Conservation (phyloP, 352 stramenopile genomes). For the Elongisporangium anandrum region DNA sequence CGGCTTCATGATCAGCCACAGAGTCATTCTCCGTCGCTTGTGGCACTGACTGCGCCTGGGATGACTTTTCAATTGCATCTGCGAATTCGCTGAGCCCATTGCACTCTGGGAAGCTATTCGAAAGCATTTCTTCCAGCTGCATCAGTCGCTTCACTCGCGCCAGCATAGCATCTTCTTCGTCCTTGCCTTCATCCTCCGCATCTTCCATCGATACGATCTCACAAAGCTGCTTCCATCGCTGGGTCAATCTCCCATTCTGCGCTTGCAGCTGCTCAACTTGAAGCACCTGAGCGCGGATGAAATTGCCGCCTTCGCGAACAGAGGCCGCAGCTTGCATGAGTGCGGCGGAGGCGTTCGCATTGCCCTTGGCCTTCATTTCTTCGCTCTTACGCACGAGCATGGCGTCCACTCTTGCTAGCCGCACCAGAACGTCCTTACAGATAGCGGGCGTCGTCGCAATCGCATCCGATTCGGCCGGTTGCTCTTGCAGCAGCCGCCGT, state of each 20-base stretch:
- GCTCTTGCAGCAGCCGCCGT: slow-evolving; percentile 24
- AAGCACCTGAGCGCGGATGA: slow-evolving; percentile 48
- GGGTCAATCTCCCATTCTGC: slow-evolving; percentile 9
- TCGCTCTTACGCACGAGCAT: slow-evolving; percentile 72
- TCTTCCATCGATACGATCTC: slow-evolving; percentile 6
- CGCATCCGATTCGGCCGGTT: slow-evolving; percentile 12
- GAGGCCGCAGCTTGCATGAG: slow-evolving; percentile 47
- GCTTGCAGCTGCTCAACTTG: slow-evolving; percentile 35
- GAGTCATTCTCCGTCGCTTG: not conserved
- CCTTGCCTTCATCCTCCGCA: slow-evolving; percentile 3
- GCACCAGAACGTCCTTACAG: slow-evolving; percentile 26
- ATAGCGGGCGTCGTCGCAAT: not conserved
- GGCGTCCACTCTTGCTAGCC: slow-evolving; percentile 35
- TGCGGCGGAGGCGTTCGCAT: slow-evolving; percentile 41
- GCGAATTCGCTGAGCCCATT: slow-evolving; percentile 11
- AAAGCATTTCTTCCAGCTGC: slow-evolving; percentile 15
- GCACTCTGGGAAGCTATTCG: slow-evolving; percentile 12
- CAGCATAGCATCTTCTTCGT: slow-evolving; percentile 9
- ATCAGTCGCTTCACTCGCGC: slow-evolving; percentile 11
- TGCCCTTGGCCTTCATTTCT: slow-evolving; percentile 72
- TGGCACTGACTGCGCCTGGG: not conserved
- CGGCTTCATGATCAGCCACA: not conserved
- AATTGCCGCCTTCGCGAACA: slow-evolving; percentile 25
- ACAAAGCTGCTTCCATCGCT: slow-evolving; percentile 17
- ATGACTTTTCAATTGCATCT: slow-evolving; percentile 7